A percentile compares a stretch with the other conserved stretches of the same genome.
Conservation (phyloP, 345 rosid genomes). For the Bruguiera sexangula region DNA sequence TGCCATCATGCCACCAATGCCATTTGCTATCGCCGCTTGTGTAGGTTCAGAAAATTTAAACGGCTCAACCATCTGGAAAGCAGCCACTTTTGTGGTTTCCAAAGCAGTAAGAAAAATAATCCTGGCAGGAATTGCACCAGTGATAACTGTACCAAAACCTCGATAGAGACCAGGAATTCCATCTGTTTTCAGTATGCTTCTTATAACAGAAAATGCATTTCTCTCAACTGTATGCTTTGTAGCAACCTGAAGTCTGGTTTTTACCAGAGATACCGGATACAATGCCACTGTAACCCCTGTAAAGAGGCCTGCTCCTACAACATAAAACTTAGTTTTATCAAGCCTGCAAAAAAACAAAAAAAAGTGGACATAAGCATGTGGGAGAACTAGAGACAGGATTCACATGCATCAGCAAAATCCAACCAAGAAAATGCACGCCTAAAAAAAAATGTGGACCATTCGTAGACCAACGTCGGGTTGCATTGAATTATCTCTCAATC, state of each 20-base stretch:
- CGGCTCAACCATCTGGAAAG: slow-evolving; percentile 53
- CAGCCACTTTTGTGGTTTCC: slow-evolving; percentile 81
- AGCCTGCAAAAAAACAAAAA: slow-evolving; percentile 56
- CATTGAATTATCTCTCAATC: too few species aligned
- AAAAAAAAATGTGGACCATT: not conserved
- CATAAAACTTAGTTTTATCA: slow-evolving; percentile 85
- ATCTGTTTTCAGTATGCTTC: slow-evolving; percentile 68
- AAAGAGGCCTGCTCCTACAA: slow-evolving; percentile 91
- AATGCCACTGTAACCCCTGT: slow-evolving; percentile 88
- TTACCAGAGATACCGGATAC: slow-evolving; percentile 85
- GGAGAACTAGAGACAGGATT: not conserved
- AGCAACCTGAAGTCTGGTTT: slow-evolving; percentile 96
- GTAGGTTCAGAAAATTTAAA: slow-evolving; percentile 55
- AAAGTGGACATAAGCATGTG: not conserved
- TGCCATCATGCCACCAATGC: slow-evolving; percentile 89
- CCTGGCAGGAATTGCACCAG: slow-evolving; percentile 90
- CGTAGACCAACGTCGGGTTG: not conserved
- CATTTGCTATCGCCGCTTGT: slow-evolving; percentile 91
- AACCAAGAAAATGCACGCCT: not conserved
- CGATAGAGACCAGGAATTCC: slow-evolving; percentile 92
- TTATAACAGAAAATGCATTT: slow-evolving; percentile 67
- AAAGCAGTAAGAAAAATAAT: slow-evolving; percentile 80
- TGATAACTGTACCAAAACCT: slow-evolving; percentile 94
- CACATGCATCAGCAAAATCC: not conserved
- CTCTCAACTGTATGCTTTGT: slow-evolving; percentile 72